Conservation (phyloP, 2,329 filamentous ascomycete species). For the Curvularia eragrostidis region DNA sequence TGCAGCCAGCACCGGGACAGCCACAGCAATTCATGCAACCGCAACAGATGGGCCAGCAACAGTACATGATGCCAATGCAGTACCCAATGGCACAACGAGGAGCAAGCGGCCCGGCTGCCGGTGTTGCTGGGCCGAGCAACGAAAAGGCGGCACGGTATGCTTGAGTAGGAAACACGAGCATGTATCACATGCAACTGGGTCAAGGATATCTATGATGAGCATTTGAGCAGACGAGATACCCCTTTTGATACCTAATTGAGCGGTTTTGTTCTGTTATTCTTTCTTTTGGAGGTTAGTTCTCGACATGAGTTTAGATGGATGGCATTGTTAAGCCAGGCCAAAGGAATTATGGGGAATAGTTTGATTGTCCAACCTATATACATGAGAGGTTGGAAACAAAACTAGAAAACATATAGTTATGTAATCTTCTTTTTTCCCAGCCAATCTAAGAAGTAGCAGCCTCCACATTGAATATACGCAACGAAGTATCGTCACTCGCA, state of each 20-base stretch:
- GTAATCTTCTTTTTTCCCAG: background rate
- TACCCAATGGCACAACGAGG: slow-evolving; percentile 1
- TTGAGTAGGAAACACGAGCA: slow-evolving; percentile 2
- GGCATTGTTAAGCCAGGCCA: background rate
- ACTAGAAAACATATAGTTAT: background rate
- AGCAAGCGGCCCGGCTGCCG: background rate
- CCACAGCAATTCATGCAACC: slow-evolving; percentile 8
- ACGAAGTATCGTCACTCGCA: slow-evolving; percentile 52
- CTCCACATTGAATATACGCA: slow-evolving; percentile 45
- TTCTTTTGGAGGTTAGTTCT: background rate
- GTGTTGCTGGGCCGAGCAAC: slow-evolving; percentile 17
- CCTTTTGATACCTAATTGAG: slow-evolving; percentile 5
- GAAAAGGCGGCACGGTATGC: slow-evolving; percentile 31
- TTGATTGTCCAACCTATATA: background rate
- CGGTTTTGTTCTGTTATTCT: background rate
- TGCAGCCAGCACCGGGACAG: slow-evolving; percentile 15
- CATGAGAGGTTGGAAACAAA: background rate
- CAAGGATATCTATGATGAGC: background rate
- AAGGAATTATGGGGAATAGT: background rate
- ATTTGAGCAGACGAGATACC: slow-evolving; percentile 9
- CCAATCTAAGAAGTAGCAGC: background rate
- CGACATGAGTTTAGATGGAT: background rate
- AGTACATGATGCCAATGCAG: slow-evolving; percentile 12
- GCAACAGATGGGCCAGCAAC: slow-evolving; percentile 10
- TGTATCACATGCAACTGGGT: background rate